Evolutionary conservation across 768 basidiomycete species (phyloP).

Genomic region (Panaeolus papilionaceus): DNA sequence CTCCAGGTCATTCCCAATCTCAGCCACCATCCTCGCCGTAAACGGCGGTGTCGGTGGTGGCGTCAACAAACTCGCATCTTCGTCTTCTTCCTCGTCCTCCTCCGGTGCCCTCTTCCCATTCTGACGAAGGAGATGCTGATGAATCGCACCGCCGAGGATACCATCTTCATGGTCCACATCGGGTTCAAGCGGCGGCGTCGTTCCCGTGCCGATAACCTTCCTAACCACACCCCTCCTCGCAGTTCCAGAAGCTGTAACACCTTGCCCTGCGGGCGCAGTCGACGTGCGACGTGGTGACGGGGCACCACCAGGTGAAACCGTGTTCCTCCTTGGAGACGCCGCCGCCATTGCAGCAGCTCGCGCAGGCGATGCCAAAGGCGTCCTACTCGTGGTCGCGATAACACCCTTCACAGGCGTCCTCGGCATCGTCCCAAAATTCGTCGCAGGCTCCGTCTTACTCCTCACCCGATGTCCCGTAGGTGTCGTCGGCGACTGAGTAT

Average conservation of each 20-base stretch:
- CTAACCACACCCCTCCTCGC: background rate
- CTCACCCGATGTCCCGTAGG: background rate
- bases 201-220: background rate
- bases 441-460: slow-evolving; percentile 7
- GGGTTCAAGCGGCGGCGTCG: background rate
- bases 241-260: background rate
- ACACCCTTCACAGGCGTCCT: background rate
- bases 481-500: background rate
- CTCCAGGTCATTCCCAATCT: slow-evolving; percentile 12
- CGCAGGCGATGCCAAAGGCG: background rate
- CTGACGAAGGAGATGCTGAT: background rate
- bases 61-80: slow-evolving; percentile 30
- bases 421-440: background rate
- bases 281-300: background rate
- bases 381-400: background rate
- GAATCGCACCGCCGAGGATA: background rate
- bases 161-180: background rate
- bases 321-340: background rate
- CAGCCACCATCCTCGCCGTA: slow-evolving; percentile 24
- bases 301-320: background rate
- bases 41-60: slow-evolving; percentile 34
- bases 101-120: background rate
- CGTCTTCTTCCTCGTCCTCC: slow-evolving; percentile 28
- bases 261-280: background rate
- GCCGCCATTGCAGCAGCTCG: background rate